These are phyloP conservation scores for Fusarium ramigenum DNA, from an alignment of 2,329 filamentous ascomycete genomes.

Conservation along the genomic window DNA sequence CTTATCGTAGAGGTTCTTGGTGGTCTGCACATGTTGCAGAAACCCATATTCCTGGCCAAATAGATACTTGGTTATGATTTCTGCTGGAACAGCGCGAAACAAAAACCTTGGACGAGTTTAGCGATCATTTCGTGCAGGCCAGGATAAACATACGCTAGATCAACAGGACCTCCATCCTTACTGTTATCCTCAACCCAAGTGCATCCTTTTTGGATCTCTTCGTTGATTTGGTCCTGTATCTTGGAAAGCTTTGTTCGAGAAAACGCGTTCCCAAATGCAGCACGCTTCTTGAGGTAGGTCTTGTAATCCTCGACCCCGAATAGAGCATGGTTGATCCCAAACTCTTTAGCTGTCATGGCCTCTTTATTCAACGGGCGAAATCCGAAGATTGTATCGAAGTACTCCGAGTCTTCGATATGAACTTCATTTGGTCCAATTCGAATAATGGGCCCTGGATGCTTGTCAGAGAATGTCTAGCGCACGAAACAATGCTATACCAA, in stretches of 20 bases:
- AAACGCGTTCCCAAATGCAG: not conserved
- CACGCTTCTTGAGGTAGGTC: not conserved
- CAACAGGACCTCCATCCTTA: not conserved
- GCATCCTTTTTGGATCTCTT: not conserved
- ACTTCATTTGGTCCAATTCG: constrained; percentile 2
- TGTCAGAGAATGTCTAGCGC: not conserved
- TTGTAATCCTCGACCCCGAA: not conserved
- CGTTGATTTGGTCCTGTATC: not conserved
- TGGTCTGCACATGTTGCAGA: not conserved
- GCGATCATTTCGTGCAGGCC: not conserved
- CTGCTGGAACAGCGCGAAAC: not conserved
- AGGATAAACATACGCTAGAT: not conserved
- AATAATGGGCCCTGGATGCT: not conserved
- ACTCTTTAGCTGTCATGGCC: constrained; percentile 6
- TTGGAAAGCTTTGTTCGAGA: not conserved
- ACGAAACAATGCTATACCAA: not conserved
- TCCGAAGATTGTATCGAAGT: constrained; percentile 2
- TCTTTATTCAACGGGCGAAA: constrained; percentile 10
- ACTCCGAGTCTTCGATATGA: constrained; percentile 4
- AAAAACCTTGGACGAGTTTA: not conserved
- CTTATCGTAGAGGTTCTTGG: not conserved
- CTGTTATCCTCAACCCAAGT: not conserved
- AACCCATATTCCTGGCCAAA: not conserved
- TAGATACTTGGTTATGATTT: not conserved
- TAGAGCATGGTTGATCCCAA: constrained; percentile 1